phyloP scores from a whole-genome alignment of 1,139 yeast genomes.

The Saccharomycopsis crataegensis region DNA sequence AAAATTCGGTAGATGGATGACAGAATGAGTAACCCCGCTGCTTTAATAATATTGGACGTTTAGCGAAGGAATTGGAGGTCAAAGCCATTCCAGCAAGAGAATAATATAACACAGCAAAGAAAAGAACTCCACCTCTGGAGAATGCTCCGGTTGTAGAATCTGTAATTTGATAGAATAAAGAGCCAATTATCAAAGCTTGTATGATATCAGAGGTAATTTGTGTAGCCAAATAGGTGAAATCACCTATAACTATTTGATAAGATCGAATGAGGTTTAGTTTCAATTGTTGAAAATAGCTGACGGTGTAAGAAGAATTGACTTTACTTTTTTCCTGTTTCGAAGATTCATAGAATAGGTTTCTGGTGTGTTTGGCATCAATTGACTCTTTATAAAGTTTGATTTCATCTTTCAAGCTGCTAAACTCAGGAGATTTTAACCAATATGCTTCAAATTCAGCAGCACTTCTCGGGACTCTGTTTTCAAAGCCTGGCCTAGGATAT shows the following conservation, averaged over 20 bases:
- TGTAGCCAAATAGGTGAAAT: constrained; percentile 43
- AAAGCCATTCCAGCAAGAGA: constrained; percentile 53
- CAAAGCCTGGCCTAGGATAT: constrained; percentile 38
- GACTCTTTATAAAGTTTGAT: not conserved
- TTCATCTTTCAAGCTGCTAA: constrained; percentile 41
- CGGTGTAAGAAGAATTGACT: constrained; percentile 37
- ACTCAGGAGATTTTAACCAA: constrained; percentile 50
- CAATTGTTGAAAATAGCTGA: constrained; percentile 41
- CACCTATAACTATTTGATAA: constrained; percentile 49
- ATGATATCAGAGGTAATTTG: constrained; percentile 42
- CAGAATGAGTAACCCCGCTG: constrained; percentile 58
- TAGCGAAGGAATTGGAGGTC: constrained; percentile 47
- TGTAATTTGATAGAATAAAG: constrained; percentile 47
- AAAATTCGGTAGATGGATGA: constrained; percentile 60
- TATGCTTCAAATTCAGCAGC: constrained; percentile 49
- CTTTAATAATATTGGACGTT: constrained; percentile 53
- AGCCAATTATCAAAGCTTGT: constrained; percentile 48
- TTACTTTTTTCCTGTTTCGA: constrained; percentile 33
- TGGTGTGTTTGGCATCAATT: constrained; percentile 31
- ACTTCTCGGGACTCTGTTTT: constrained; percentile 47
- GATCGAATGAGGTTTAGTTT: constrained; percentile 40
- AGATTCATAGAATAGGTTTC: constrained; percentile 39
- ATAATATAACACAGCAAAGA: constrained; percentile 50
- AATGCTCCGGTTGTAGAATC: constrained; percentile 44
- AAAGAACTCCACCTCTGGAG: constrained; percentile 49